Evolutionary conservation across 1,284 basidiomycete species (phyloP).

Genomic region (Puccinia polysora): DNA sequence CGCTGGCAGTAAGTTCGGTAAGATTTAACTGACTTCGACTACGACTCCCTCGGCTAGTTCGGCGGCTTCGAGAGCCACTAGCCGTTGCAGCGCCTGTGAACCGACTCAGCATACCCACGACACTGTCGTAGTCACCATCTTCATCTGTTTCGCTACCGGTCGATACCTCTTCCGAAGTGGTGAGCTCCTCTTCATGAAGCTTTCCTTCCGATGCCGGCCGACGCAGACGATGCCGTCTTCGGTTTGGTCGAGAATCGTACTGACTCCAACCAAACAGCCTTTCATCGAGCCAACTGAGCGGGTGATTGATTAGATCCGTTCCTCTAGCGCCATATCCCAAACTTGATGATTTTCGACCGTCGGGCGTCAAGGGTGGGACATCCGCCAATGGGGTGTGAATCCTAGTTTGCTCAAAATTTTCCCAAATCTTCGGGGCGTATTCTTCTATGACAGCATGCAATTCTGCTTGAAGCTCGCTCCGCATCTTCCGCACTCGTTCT

Average conservation of each 20-base stretch:
- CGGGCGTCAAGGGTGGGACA: slow-evolving; percentile 13
- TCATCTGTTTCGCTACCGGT: slow-evolving; percentile 28
- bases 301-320: slow-evolving; percentile 47
- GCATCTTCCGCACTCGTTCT: slow-evolving; percentile 71
- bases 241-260: slow-evolving; percentile 39
- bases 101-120: slow-evolving; percentile 39
- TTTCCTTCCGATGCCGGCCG: background rate
- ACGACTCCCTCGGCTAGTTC: slow-evolving; percentile 25
- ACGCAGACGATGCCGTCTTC: background rate
- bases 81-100: slow-evolving; percentile 27
- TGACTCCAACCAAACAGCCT: slow-evolving; percentile 84
- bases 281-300: slow-evolving; percentile 73
- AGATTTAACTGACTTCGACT: slow-evolving; percentile 31
- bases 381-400: slow-evolving; percentile 34
- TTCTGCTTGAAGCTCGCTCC: slow-evolving; percentile 76
- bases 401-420: slow-evolving; percentile 49
- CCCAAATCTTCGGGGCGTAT: slow-evolving; percentile 55
- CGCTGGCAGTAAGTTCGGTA: slow-evolving; percentile 3
- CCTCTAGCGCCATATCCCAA: background rate
- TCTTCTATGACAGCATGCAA: slow-evolving; percentile 83
- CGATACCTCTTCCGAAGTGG: background rate
- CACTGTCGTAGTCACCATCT: slow-evolving; percentile 39
- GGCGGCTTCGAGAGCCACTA: slow-evolving; percentile 3
- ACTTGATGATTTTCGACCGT: slow-evolving; percentile 2
- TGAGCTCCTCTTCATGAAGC: slow-evolving; percentile 9